Conservation (phyloP, 1,284 basidiomycete species). For the Acaromyces ingoldii region DNA sequence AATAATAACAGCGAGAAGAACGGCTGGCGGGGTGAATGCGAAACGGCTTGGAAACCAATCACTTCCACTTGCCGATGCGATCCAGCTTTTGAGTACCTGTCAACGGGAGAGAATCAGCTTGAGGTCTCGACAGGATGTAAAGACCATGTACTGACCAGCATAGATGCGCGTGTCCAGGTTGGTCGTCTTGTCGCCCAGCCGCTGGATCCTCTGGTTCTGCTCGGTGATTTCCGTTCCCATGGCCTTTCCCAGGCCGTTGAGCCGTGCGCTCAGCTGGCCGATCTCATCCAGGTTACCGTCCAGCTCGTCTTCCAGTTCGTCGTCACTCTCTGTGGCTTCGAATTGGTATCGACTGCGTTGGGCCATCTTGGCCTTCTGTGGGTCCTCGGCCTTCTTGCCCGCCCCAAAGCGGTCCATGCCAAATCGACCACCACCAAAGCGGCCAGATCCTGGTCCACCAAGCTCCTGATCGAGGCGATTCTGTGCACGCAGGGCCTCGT, state of each 20-base stretch:
- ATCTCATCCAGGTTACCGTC: slow-evolving; percentile 91
- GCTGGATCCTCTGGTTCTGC: slow-evolving; percentile 41
- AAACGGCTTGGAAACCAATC: too few species aligned
- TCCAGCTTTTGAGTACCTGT: slow-evolving; percentile 44
- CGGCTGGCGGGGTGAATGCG: too few species aligned
- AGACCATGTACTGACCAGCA: slow-evolving; percentile 4
- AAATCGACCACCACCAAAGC: slow-evolving; percentile 34
- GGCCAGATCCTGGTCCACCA: slow-evolving; percentile 29
- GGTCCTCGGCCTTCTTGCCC: slow-evolving; percentile 55
- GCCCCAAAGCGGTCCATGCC: slow-evolving; percentile 35
- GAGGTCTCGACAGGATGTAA: background rate
- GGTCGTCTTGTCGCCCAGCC: slow-evolving; percentile 46
- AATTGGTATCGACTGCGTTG: slow-evolving; percentile 85
- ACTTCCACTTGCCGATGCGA: slow-evolving; percentile 20
- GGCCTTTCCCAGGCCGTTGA: slow-evolving; percentile 77
- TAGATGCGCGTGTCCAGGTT: slow-evolving; percentile 45
- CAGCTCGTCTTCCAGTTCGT: slow-evolving; percentile 72
- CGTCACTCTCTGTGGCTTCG: slow-evolving; percentile 89
- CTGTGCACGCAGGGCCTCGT: slow-evolving; percentile 75
- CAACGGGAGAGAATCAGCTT: slow-evolving; percentile 1
- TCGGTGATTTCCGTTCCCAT: slow-evolving; percentile 60
- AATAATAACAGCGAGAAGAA: too few species aligned
- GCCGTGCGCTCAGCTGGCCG: slow-evolving; percentile 68
- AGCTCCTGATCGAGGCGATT: slow-evolving; percentile 74
- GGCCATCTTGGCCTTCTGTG: slow-evolving; percentile 55